Base-by-base conservation (phyloP, 2,329 filamentous ascomycete species). In the Cladosporium velox region DNA sequence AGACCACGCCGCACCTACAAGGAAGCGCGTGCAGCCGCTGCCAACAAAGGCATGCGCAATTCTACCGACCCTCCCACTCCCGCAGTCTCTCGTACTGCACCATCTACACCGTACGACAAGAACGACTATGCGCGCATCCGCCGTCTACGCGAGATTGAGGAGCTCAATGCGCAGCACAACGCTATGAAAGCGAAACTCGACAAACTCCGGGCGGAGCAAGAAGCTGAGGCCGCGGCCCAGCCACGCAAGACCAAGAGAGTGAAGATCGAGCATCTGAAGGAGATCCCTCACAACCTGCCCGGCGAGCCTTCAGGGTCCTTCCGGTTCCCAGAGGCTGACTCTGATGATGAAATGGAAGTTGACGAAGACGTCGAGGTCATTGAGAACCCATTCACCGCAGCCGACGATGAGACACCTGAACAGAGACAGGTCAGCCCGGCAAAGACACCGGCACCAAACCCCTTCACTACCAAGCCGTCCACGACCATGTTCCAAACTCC, bases 281-380 rank as follows among this genome's bases (percentile, higher is more conserved):
- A 35, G 14, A 74, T 77, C 32, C 75, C 75, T 61, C 73, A 75
- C 66, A 73, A 73, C 58, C 67, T 67, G 14, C 75, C 74, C 4
- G 74, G 74, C 32, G 75, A 77, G 24, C 55, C 70, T 3, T 59
- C 49, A n/a, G 68, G 69, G 35, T 76, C 71, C 14, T 77, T 75
- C 69, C 61, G 74, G 11, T 69, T 76, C 38, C 72, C 72, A 14
- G 75, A 77, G 12, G 60, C 66, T 18, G 74, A 76, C 63, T 70
- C 67, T 47, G 75, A 76, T 57, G 75, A 75, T 32, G 73, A 76
- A 68, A 76, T 77, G 70, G 73, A 75, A 66, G 74, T 77, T 59
- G 72, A 74, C 47, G 67, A 69, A 57, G 69, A 70, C 47, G 69
- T 47, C 11, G 55, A 59, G 64, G 15, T 57, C 49, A 64, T 55